These are phyloP conservation scores for Cystobasidium sp. DNA, from an alignment of 1,284 basidiomycete species.

Conservation along the genomic window DNA sequence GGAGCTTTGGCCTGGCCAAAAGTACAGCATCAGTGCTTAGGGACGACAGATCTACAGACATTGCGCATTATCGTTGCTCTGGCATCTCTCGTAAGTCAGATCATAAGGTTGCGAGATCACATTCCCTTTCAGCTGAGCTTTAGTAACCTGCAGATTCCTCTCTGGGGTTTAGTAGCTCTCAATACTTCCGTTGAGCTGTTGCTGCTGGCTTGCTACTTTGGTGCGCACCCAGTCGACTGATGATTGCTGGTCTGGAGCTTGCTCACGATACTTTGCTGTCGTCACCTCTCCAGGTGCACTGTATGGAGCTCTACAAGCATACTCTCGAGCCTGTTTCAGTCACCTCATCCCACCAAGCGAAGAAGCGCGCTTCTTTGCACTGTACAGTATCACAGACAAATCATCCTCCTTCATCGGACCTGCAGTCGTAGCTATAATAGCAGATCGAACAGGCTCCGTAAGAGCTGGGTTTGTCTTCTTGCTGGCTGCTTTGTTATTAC, in stretches of 20 bases:
- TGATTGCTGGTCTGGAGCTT: too few species aligned
- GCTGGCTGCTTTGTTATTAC: slow-evolving; percentile 73
- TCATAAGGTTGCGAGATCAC: slow-evolving; percentile 47
- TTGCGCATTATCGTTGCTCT: slow-evolving; percentile 69
- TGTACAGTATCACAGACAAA: slow-evolving; percentile 88
- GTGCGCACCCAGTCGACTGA: slow-evolving; percentile 58
- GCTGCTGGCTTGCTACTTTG: slow-evolving; percentile 77
- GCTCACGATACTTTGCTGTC: slow-evolving; percentile 34
- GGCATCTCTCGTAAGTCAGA: slow-evolving; percentile 74
- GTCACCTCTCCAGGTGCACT: slow-evolving; percentile 62
- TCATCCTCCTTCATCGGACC: slow-evolving; percentile 88
- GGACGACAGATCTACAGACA: slow-evolving; percentile 66
- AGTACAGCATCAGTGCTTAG: slow-evolving; percentile 63
- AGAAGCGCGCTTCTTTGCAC: slow-evolving; percentile 75
- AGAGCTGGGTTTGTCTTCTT: slow-evolving; percentile 77
- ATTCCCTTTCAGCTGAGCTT: slow-evolving; percentile 60
- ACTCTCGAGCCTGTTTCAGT: slow-evolving; percentile 76
- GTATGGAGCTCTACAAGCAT: slow-evolving; percentile 78
- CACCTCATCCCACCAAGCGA: slow-evolving; percentile 76
- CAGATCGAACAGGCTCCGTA: slow-evolving; percentile 74
- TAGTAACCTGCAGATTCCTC: slow-evolving; percentile 49
- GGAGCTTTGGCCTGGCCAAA: slow-evolving; percentile 74
- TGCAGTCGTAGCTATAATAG: slow-evolving; percentile 75
- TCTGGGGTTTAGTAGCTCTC: slow-evolving; percentile 67
- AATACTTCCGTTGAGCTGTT: slow-evolving; percentile 83